Evolutionary conservation across 2,329 filamentous ascomycete species (phyloP), one percentile per base, ranked within the genome.

Genomic region (Pezicula rhizophila): DNA sequence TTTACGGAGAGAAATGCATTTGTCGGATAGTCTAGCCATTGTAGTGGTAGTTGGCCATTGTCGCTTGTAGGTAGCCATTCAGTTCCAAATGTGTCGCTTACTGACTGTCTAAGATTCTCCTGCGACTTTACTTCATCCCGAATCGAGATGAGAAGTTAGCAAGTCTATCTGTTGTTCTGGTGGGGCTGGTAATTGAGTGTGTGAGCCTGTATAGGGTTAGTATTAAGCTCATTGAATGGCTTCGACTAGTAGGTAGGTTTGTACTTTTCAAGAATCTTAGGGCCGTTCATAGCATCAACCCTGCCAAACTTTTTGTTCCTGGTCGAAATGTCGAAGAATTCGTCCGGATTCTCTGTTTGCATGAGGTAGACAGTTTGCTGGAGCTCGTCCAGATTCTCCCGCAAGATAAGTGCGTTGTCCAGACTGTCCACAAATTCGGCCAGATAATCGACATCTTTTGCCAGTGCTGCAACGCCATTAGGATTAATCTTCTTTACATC

Each of bases 291-390:
- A 46, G 89, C 87, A 69, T 97, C 89, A 31, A 99, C 95, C 47
- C 89, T 84, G 14, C 90, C 87, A 64, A 96, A 99, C 65, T 96
- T 95, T 71, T 87, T 91, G 69, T 96, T 96, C 46, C 90, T 76
- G 12, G 85, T 87, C 5, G 85, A 87, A 44, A 93, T 85, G 64
- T 99, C 93, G 66, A 93, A 99, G 68, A 96, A 99, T 66, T 97
- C 92, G 56, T 97, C 91, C n/a, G 89, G 82, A 60, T 95, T 95
- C 37, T 95, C 89, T 1, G 79, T 80, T 62, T 88, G 83, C 78
- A 99, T 87, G 23, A 99, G 76, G 51, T 87, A 82, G 42, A 96
- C 85, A 1, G 93, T 97, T 71, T 99, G 93, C 59, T 92, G 85
- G 33, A 99, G 74, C 70, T 97, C 93, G 60, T 96, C 91, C 35